Base-by-base conservation (phyloP, 2,329 filamentous ascomycete species). In the Dryadomyces quercivorus region DNA sequence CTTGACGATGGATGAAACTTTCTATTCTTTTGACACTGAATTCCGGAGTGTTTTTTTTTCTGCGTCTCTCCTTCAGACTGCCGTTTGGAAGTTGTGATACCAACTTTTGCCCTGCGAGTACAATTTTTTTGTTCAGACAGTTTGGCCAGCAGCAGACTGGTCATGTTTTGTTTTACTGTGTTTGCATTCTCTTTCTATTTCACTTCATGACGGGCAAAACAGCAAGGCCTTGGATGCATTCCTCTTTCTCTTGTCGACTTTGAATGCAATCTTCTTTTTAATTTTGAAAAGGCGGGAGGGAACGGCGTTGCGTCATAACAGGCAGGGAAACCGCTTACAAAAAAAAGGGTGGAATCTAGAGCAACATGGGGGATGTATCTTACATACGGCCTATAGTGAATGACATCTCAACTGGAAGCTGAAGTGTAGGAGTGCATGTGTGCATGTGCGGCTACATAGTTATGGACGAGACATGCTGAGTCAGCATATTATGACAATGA, bases 61-160 rank as follows among this genome's bases (percentile, higher is more conserved):
- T 48, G 4, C 46, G n/a, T 34, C n/a, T 48, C 36, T 46, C 31
- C 20, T 42, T 26, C 26, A 31, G 26, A 52, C 26, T 47, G 50
- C 20, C 12, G 20, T 40, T 44, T 49, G 7, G 55, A 51, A 59
- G 59, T 59, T 59, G 59, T 64, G 63, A 66, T 65, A 65, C 63
- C 63, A 64, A 51, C 38, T 59, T 58, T 26, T 34, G 22, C 56
- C 22, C 18, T 15, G 13, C 34, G 40, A 34, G 45, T 20, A 51
- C 10, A 36, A 51, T 34, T 21, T 18, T 34, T 21, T 18, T 44
- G 22, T n/a, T n/a, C 54, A 51, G 44, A 51, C 18, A 13, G 52
- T 52, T 40, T 40, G 53, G 36, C 12, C 36, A 40, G 15, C 36
- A 40, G 15, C 36, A 40, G 36, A 55, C n/a, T 51, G 10, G 38